Evolutionary conservation across 2,329 filamentous ascomycete genomes (phyloP), one percentile per base, ranked within the genome.

Genomic region (Capronia coronata): DNA sequence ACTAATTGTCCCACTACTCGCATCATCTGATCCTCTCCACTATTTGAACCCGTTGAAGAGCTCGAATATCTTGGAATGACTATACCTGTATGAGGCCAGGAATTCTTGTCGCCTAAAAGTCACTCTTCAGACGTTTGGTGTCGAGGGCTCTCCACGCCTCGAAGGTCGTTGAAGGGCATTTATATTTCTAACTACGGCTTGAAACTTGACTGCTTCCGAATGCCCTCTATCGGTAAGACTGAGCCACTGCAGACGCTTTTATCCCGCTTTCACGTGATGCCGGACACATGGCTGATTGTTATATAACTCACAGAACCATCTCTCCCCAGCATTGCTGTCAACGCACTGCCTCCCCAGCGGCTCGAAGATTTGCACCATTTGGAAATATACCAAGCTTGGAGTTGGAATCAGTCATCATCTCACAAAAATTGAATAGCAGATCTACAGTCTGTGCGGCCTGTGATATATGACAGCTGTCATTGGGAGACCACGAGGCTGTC

Each of bases 171-270:
- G 10, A 14, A 25, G 39, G 23, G 9, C 25, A 25, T n/a, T 9
- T 37, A 35, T 22, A 38, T 47, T 34, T 39, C 35, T 19, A 25
- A 41, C 19, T 16, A 29, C 32, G 22, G n/a, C n/a, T 41, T 45
- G 43, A 47, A 48, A 50, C 48, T 35, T 23, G 27, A 18, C 47
- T 18, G 41, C 48, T 41, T 40, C 46, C 38, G 46, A 41, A 48
- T 37, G 44, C 34, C 25, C 32, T 27, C 19, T 41, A 25, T 30
- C 41, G 52, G 52, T 54, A 54, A 48, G 52, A 49, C 32, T 43
- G 44, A 22, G 5, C 18, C 23, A 16, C 39, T 37, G 19, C 19
- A 25, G 38, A 41, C 14, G 14, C 16, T 37, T 42, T 25, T 35
- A 22, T 37, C 35, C 40, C 14, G 25, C 37, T 14, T 14, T 18